phyloP scores from a whole-genome alignment of 2,329 filamentous ascomycete genomes.

The Claviceps lovelessii region DNA sequence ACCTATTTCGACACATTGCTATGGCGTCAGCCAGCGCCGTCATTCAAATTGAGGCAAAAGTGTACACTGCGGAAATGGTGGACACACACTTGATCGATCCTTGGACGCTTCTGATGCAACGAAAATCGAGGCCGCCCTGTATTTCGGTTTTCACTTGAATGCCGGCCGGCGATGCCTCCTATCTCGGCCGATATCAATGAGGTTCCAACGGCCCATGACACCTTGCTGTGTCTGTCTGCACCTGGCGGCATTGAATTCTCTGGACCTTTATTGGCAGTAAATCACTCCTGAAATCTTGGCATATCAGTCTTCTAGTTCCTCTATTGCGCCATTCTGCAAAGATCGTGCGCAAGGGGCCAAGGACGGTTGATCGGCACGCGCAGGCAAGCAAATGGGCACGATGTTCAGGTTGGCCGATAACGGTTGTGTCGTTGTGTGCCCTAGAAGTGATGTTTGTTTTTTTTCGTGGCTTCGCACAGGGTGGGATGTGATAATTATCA shows the following conservation, averaged over 20 bases:
- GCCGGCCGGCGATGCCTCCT: neutral
- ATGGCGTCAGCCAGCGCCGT: neutral
- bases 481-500: neutral
- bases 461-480: neutral
- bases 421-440: neutral
- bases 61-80: neutral
- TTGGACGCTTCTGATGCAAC: neutral
- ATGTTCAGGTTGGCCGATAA: neutral
- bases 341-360: neutral
- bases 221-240: neutral
- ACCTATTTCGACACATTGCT: neutral
- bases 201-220: neutral
- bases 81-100: neutral
- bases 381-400: neutral
- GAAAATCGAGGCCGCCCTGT: neutral
- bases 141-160: neutral
- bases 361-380: neutral
- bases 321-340: neutral
- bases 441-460: neutral
- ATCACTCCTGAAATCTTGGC: slow-evolving; percentile 1
- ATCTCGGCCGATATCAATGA: neutral
- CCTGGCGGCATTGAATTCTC: slow-evolving; percentile 2
- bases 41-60: too few species aligned
- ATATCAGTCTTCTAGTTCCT: neutral
- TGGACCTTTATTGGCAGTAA: slow-evolving; percentile 2